Percentiles rank a stretch among this genome's conserved stretches.
phyloP scores from a whole-genome alignment of 257 asterid species.

The Rubia yunnanensis region DNA sequence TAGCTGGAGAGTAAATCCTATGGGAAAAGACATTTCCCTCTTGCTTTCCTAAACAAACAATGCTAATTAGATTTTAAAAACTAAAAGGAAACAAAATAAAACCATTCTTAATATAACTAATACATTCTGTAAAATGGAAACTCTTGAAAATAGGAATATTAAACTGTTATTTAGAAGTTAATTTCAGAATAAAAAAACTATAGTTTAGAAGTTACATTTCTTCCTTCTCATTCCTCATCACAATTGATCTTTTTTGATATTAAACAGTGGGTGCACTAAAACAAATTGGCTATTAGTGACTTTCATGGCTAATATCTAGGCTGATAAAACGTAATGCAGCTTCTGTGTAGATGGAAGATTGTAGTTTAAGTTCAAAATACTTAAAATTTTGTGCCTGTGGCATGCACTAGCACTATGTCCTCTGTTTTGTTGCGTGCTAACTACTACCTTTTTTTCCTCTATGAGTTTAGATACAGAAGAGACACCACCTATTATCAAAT shows the following conservation, averaged over 20 bases:
- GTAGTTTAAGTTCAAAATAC: background rate
- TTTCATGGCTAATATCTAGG: background rate
- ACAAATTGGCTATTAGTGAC: background rate
- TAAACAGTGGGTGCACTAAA: background rate
- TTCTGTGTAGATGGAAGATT: background rate
- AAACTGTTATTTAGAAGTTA: background rate
- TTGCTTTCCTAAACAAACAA: background rate
- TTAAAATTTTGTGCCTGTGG: background rate
- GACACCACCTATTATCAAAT: conserved; percentile 25
- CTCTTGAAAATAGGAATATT: background rate
- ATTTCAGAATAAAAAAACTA: too few species aligned
- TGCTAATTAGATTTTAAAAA: background rate
- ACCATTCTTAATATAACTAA: background rate
- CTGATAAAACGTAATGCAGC: background rate
- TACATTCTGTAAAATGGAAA: background rate
- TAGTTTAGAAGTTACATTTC: background rate
- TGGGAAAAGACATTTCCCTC: background rate
- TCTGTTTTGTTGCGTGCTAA: background rate
- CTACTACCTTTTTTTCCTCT: conserved; percentile 2
- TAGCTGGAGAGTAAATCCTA: background rate
- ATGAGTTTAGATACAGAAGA: conserved; percentile 30
- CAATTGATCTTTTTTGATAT: background rate
- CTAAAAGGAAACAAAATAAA: too few species aligned
- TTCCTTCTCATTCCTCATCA: background rate
- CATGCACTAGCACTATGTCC: background rate